Conservation (phyloP, 2,329 filamentous ascomycete species). For the Penicillium decumbens region DNA sequence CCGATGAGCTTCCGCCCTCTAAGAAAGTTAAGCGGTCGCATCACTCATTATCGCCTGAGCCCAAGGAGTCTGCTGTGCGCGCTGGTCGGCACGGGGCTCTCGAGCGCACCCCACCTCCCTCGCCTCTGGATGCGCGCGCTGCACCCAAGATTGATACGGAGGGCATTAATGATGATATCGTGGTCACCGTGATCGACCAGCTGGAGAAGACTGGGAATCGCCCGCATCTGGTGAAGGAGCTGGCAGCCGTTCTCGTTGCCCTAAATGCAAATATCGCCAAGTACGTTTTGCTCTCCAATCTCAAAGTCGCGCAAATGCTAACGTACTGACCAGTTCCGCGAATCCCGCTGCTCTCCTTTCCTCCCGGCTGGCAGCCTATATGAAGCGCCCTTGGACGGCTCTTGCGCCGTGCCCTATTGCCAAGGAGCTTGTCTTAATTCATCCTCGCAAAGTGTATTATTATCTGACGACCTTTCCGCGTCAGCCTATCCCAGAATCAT, state of each 20-base stretch:
- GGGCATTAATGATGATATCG: conserved; percentile 89
- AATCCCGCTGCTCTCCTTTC: conserved; percentile 95
- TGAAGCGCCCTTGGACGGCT: conserved; percentile 80
- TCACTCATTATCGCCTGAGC: conserved; percentile 43
- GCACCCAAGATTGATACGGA: conserved; percentile 67
- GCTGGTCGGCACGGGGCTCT: conserved; percentile 48
- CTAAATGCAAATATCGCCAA: conserved; percentile 81
- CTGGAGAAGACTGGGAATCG: conserved; percentile 85
- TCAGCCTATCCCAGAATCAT: conserved; percentile 69
- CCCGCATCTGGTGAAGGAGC: conserved; percentile 90
- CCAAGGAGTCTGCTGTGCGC: conserved; percentile 21
- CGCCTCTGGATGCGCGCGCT: conserved; percentile 53
- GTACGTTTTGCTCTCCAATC: conserved; percentile 54
- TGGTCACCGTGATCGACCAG: conserved; percentile 82
- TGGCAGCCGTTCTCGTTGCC: conserved; percentile 72
- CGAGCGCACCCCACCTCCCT: conserved; percentile 76
- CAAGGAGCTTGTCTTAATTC: conserved; percentile 86
- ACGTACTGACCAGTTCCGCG: conserved; percentile 64
- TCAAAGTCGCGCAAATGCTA: conserved; percentile 12
- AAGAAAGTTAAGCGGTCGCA: conserved; percentile 80
- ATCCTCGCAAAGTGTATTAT: conserved; percentile 93
- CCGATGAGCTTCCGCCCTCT: conserved; percentile 50
- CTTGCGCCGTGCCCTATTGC: conserved; percentile 78
- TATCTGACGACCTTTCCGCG: conserved; percentile 85
- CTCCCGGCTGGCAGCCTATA: conserved; percentile 80